Evolutionary conservation across 2,329 filamentous ascomycete species (phyloP).

Genomic region (Ilyonectria mors-panacis): DNA sequence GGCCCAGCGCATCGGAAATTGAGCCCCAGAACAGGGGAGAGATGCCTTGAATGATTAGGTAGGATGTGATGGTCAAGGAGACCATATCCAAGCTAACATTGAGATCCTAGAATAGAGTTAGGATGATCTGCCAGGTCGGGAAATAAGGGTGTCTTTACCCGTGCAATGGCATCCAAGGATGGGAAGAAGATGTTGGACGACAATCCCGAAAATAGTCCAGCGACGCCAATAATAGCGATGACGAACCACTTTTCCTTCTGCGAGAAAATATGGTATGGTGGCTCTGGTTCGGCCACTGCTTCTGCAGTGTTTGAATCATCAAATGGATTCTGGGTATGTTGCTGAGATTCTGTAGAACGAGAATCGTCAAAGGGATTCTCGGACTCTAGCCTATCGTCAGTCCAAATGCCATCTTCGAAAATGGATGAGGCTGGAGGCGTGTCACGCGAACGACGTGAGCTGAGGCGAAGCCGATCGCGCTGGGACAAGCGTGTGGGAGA

Average conservation of each 20-base stretch:
- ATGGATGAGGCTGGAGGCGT: background rate
- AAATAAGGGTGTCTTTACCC: slow-evolving; percentile 35
- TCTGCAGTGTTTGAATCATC: slow-evolving; percentile 5
- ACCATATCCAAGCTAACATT: slow-evolving; percentile 50
- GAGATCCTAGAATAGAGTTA: slow-evolving; percentile 43
- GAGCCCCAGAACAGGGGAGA: slow-evolving; percentile 65
- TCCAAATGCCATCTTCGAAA: background rate
- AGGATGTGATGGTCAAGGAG: slow-evolving; percentile 61
- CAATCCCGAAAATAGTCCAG: slow-evolving; percentile 67
- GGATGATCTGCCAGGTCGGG: too few species aligned
- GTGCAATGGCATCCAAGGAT: slow-evolving; percentile 56
- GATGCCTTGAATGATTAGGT: slow-evolving; percentile 66
- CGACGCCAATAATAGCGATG: slow-evolving; percentile 64
- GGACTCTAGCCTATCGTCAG: background rate
- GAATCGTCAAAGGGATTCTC: background rate
- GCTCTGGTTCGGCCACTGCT: background rate
- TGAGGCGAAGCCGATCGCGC: background rate
- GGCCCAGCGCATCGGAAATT: slow-evolving; percentile 62
- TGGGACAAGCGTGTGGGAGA: slow-evolving; percentile 7
- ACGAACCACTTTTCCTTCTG: slow-evolving; percentile 58
- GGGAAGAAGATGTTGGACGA: slow-evolving; percentile 68
- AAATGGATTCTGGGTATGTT: background rate
- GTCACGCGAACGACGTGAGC: background rate
- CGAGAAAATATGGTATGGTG: slow-evolving; percentile 23
- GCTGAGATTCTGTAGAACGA: background rate